Conservation (phyloP, 2,329 filamentous ascomycete species). For the Colletotrichum sp. region DNA sequence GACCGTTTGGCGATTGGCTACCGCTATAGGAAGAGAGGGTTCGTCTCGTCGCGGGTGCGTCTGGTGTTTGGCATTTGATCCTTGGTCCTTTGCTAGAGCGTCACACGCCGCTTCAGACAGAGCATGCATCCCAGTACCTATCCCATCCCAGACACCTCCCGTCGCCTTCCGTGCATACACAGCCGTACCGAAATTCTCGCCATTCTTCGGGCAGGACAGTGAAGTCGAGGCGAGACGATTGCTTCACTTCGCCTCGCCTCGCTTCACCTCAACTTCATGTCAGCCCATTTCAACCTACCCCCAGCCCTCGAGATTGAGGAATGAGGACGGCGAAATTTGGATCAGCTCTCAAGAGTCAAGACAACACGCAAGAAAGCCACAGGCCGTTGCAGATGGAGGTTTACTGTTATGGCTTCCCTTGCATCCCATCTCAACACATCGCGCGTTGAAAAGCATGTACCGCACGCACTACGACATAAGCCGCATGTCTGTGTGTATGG, state of each 20-base stretch:
- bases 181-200: neutral
- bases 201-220: neutral
- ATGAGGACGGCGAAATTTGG: neutral
- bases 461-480: neutral
- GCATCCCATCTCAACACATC: neutral
- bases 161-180: neutral
- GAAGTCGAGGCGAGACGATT: neutral
- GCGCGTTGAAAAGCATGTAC: neutral
- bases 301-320: neutral
- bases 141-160: neutral
- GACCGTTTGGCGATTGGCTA: neutral
- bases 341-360: neutral
- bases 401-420: neutral
- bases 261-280: neutral
- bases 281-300: neutral
- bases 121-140: neutral
- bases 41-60: slow-evolving; percentile 16
- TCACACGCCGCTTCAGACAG: neutral
- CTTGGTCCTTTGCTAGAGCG: neutral
- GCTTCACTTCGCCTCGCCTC: neutral
- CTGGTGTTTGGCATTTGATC: slow-evolving; percentile 7
- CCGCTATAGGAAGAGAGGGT: neutral
- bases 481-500: neutral
- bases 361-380: neutral
- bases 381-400: neutral